phyloP scores from a whole-genome alignment of 2,329 filamentous ascomycete species.

The Magnaporthiopsis incrustans region DNA sequence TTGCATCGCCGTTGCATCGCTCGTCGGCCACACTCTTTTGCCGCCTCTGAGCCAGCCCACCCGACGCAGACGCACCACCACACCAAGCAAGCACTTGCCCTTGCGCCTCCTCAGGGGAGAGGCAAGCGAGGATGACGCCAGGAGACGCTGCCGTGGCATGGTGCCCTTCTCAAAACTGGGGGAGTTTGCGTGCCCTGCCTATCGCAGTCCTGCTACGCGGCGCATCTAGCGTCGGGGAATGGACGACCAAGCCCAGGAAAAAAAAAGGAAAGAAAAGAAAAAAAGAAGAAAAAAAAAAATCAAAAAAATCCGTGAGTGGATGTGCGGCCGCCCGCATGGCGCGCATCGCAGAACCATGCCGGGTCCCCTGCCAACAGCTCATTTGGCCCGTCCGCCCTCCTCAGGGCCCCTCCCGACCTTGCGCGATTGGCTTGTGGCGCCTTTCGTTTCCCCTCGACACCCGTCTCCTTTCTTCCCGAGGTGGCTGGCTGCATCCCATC shows the following conservation, averaged over 20 bases:
- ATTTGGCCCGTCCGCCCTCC: not conserved
- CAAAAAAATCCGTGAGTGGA: not conserved
- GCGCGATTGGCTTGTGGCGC: not conserved
- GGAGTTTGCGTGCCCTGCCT: not conserved
- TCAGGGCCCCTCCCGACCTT: not conserved
- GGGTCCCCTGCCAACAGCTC: not conserved
- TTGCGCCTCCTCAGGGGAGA: not conserved
- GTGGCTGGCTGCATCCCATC: not conserved
- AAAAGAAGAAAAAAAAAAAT: too few species aligned
- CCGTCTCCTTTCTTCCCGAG: not conserved
- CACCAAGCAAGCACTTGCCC: not conserved
- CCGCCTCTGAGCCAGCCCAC: not conserved
- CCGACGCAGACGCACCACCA: not conserved
- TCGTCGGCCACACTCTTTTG: not conserved
- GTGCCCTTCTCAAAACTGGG: too few species aligned
- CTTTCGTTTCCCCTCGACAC: not conserved
- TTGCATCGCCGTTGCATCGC: not conserved
- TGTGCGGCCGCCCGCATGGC: not conserved
- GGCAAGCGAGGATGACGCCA: not conserved
- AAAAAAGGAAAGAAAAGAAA: too few species aligned
- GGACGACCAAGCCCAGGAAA: too few species aligned
- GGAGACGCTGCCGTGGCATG: not conserved
- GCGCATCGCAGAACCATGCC: not conserved
- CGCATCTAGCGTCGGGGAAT: too few species aligned
- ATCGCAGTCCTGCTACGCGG: not conserved